Percentiles rank a stretch among this genome's conserved stretches.
Conservation (phyloP, 2,329 filamentous ascomycete genomes). For the Verticillium longisporum region DNA sequence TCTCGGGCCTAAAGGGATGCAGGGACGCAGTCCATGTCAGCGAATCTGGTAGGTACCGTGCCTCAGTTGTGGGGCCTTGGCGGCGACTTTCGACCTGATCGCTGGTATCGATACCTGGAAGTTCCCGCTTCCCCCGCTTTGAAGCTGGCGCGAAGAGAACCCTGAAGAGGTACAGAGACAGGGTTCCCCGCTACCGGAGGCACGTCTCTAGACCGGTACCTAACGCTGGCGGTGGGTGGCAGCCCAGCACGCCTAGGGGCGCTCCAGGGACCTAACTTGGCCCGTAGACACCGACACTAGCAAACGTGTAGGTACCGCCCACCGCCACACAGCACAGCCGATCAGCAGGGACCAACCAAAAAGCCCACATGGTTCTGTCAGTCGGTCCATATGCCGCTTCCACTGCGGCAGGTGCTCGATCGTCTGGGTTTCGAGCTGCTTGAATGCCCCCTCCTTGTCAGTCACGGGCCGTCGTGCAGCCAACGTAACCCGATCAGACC, state of each 20-base stretch:
- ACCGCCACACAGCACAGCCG: background rate
- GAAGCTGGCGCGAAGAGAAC: background rate
- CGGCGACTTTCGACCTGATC: background rate
- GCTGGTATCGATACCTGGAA: background rate
- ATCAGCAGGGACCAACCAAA: background rate
- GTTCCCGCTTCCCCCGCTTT: background rate
- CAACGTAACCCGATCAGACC: background rate
- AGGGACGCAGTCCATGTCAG: background rate
- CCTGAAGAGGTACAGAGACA: background rate
- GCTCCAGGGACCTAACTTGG: too few relatives aligned
- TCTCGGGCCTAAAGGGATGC: too few relatives aligned
- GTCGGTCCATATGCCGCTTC: background rate
- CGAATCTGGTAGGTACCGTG: too few relatives aligned
- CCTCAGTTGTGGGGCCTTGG: background rate
- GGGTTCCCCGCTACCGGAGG: background rate
- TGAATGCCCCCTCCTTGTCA: background rate
- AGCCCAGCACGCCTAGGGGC: too few relatives aligned
- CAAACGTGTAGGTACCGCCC: background rate
- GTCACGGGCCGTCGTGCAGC: background rate
- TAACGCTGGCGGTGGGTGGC: too few relatives aligned
- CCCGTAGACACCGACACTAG: too few relatives aligned
- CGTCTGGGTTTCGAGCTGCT: too few relatives aligned
- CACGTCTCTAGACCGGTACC: background rate
- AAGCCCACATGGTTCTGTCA: background rate
- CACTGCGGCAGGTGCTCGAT: background rate